These are phyloP conservation scores for Aspergillus sergii DNA, from an alignment of 2,329 filamentous ascomycete species.

Conservation along the genomic window DNA sequence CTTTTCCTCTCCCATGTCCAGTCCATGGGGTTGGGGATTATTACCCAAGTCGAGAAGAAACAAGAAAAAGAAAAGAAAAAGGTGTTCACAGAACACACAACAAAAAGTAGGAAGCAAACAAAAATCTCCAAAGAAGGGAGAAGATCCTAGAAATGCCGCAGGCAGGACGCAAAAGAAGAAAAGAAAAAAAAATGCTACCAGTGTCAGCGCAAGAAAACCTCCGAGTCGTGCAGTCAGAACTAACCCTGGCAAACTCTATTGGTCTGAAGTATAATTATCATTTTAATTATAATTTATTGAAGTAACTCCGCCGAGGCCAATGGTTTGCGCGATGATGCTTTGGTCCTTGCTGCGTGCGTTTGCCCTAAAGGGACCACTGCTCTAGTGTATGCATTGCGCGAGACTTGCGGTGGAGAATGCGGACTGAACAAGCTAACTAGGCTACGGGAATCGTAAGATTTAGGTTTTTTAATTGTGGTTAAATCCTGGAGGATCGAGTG, in stretches of 20 bases:
- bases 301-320: background rate
- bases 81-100: background rate
- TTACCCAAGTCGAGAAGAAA: background rate
- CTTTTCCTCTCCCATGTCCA: constrained; percentile 9
- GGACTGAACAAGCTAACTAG: background rate
- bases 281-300: background rate
- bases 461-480: background rate
- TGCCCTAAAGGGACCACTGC: background rate
- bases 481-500: background rate
- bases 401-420: background rate
- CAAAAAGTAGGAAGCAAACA: background rate
- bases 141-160: background rate
- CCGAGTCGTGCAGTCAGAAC: background rate
- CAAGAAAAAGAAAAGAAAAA: background rate
- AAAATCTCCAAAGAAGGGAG: background rate
- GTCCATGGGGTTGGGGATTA: background rate
- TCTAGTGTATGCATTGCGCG: background rate
- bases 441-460: background rate
- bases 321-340: background rate
- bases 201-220: background rate
- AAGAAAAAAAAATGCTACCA: background rate
- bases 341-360: background rate
- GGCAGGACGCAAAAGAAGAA: background rate
- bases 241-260: background rate
- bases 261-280: background rate